Conservation (phyloP, 2,329 filamentous ascomycete species). For the Gaeumannomyces sp. region DNA sequence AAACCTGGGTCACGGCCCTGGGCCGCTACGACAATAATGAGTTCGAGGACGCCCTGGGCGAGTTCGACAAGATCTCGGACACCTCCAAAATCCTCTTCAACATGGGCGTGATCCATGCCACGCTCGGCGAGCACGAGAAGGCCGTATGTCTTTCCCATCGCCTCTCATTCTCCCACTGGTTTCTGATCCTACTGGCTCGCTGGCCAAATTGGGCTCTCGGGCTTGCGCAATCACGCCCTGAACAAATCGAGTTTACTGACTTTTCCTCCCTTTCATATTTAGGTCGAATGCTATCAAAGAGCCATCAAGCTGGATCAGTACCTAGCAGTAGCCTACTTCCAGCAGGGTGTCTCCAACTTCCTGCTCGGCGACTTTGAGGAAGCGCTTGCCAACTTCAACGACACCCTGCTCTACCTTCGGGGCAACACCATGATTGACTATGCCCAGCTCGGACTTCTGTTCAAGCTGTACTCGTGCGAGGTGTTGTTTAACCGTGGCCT, state of each 20-base stretch:
- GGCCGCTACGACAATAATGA: slow-evolving; percentile 94
- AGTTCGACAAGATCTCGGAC: slow-evolving; percentile 83
- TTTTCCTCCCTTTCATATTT: slow-evolving; percentile 15
- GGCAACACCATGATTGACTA: slow-evolving; percentile 98
- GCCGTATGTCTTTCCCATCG: slow-evolving; percentile 57
- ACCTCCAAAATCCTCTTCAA: slow-evolving; percentile 99
- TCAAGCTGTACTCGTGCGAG: slow-evolving; percentile 96
- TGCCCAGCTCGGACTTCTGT: slow-evolving; percentile 87
- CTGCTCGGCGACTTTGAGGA: slow-evolving; percentile 95
- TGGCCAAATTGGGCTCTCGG: not conserved
- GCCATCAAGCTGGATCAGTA: slow-evolving; percentile 89
- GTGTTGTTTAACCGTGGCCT: slow-evolving; percentile 95
- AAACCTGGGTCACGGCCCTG: slow-evolving; percentile 93
- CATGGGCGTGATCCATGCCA: slow-evolving; percentile 95
- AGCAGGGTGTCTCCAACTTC: slow-evolving; percentile 97
- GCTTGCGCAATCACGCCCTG: not conserved
- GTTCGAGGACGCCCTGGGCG: slow-evolving; percentile 79
- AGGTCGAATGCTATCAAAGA: slow-evolving; percentile 94
- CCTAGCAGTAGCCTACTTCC: slow-evolving; percentile 95
- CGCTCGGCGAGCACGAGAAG: slow-evolving; percentile 89
- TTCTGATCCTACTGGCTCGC: not conserved
- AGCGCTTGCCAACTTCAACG: slow-evolving; percentile 96
- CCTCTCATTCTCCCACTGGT: slow-evolving; percentile 13
- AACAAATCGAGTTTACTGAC: slow-evolving; percentile 12
- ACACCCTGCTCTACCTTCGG: slow-evolving; percentile 86